phyloP scores from a whole-genome alignment of 208 protist species.

The Plasmodiophora brassicae region DNA sequence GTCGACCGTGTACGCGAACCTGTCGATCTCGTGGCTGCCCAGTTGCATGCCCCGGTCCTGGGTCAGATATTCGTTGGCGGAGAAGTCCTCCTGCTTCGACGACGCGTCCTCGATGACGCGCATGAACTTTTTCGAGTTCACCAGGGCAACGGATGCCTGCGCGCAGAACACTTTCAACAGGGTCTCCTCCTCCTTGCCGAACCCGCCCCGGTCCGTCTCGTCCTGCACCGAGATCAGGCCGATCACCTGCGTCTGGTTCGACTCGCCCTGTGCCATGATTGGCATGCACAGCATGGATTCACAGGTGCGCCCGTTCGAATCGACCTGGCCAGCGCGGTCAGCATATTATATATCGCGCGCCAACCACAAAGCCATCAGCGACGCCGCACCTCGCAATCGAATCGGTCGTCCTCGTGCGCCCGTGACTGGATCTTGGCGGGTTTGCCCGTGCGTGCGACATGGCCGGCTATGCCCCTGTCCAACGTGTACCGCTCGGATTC shows the following conservation, averaged over 20 bases:
- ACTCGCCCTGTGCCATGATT: background rate
- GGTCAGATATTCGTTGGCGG: background rate
- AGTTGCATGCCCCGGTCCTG: conserved; percentile 13
- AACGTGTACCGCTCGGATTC: background rate
- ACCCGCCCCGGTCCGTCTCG: background rate
- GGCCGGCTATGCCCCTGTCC: background rate
- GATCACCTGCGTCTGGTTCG: background rate
- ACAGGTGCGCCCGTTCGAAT: background rate
- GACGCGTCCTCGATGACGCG: background rate
- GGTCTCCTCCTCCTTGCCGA: conserved; percentile 8
- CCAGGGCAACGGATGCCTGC: background rate
- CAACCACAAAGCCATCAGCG: too few relatives aligned
- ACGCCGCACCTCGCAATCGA: too few relatives aligned
- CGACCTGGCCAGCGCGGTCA: too few relatives aligned
- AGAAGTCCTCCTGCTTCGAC: background rate
- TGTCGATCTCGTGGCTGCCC: conserved; percentile 24
- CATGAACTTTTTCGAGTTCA: background rate
- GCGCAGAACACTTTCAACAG: background rate
- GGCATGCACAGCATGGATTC: background rate
- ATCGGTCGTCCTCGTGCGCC: background rate
- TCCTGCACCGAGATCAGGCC: conserved; percentile 17
- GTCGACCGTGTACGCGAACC: background rate
- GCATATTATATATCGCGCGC: too few relatives aligned
- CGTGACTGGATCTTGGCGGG: background rate
- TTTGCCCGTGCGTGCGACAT: background rate